Conservation (phyloP, 2,329 filamentous ascomycete genomes). For the Aureobasidium sp. region DNA sequence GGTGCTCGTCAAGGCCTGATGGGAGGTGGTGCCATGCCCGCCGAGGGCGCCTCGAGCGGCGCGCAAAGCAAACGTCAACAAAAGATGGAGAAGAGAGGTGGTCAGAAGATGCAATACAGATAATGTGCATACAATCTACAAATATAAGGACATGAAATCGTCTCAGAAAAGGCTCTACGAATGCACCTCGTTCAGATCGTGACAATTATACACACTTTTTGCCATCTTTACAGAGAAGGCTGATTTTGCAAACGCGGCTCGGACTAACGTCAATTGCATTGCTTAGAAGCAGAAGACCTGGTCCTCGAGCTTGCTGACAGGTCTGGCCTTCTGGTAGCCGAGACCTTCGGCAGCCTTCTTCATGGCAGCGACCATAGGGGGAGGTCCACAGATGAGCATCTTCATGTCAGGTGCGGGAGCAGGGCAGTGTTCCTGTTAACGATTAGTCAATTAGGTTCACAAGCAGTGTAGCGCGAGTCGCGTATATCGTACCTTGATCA, state of each 20-base stretch:
- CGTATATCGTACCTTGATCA: slow-evolving; percentile 59
- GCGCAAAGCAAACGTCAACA: slow-evolving; percentile 39
- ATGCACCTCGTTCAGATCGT: slow-evolving; percentile 7
- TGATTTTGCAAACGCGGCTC: neutral
- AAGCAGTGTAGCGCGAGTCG: neutral
- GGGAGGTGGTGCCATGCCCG: slow-evolving; percentile 29
- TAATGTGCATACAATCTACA: slow-evolving; percentile 19
- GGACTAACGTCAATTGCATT: neutral
- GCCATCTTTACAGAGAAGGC: neutral
- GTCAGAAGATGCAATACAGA: slow-evolving; percentile 39
- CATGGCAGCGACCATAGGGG: slow-evolving; percentile 91
- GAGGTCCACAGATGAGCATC: slow-evolving; percentile 88
- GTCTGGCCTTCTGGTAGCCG: slow-evolving; percentile 84
- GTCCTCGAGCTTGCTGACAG: slow-evolving; percentile 95
- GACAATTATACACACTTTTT: slow-evolving; percentile 4
- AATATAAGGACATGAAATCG: neutral
- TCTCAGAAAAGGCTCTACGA: neutral
- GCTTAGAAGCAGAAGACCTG: slow-evolving; percentile 88
- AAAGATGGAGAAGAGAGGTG: slow-evolving; percentile 45
- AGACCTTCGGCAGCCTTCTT: slow-evolving; percentile 91
- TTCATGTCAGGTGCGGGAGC: slow-evolving; percentile 81
- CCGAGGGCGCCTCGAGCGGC: slow-evolving; percentile 15
- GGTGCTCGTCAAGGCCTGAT: slow-evolving; percentile 36
- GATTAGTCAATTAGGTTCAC: neutral
- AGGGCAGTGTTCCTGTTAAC: slow-evolving; percentile 62